These are phyloP conservation scores for Triglochin maritima DNA, from an alignment of 106 monocot genomes.

Conservation along the genomic window DNA sequence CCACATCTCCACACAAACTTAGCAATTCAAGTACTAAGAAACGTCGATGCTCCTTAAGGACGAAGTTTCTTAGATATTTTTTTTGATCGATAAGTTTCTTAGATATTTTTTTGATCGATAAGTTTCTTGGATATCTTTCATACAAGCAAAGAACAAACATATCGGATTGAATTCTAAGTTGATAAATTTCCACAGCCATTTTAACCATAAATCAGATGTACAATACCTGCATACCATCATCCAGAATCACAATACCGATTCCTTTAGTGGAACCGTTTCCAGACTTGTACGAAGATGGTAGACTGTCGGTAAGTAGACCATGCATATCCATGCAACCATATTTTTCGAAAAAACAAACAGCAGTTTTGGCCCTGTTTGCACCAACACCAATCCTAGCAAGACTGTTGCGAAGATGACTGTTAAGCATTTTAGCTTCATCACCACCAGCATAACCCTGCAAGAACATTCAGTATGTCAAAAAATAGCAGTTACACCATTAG, in stretches of 20 bases:
- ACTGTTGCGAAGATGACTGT: slow-evolving; percentile 47
- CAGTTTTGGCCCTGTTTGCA: slow-evolving; percentile 44
- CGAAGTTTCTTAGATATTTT: too few relatives aligned
- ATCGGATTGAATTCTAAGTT: neutral
- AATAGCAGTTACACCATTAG: neutral
- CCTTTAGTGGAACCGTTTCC: slow-evolving; percentile 6
- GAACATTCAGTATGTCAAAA: neutral
- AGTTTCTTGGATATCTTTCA: too few relatives aligned
- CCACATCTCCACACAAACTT: too few relatives aligned
- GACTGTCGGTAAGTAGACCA: neutral
- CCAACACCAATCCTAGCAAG: slow-evolving; percentile 61
- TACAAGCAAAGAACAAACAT: neutral
- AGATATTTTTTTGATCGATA: too few relatives aligned
- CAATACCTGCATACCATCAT: slow-evolving; percentile 96
- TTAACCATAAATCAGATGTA: neutral
- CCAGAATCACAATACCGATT: slow-evolving; percentile 59
- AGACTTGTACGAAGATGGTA: neutral
- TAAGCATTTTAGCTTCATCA: slow-evolving; percentile 68
- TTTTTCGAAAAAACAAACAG: slow-evolving; percentile 36
- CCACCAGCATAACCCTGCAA: slow-evolving; percentile 84
- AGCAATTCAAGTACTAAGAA: too few relatives aligned
- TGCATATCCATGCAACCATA: slow-evolving; percentile 35
- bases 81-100: too few relatives aligned
- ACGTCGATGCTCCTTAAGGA: too few relatives aligned
- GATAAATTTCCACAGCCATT: neutral